These are phyloP conservation scores for Byssoonygena ceratinophila DNA, from an alignment of 2,329 filamentous ascomycete species.

Conservation along the genomic window DNA sequence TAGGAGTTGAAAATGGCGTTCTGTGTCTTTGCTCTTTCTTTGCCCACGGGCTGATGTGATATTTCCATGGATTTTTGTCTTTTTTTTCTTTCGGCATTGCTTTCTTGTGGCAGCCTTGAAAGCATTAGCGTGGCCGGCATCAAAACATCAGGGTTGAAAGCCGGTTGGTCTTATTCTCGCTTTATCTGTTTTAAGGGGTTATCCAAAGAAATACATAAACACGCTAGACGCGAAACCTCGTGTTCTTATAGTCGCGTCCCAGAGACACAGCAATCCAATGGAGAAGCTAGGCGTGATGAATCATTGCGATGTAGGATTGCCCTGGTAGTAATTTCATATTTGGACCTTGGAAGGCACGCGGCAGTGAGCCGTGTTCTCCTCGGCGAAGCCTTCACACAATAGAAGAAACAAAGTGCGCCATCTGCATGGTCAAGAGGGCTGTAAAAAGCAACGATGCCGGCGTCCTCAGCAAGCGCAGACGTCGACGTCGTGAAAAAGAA, in stretches of 20 bases:
- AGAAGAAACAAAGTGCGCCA: too few relatives aligned
- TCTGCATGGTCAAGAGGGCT: too few relatives aligned
- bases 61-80: too few relatives aligned
- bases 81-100: background rate
- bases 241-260: conserved; percentile 1
- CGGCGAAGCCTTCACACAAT: too few relatives aligned
- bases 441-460: background rate
- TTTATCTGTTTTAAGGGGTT: background rate
- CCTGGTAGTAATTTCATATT: background rate
- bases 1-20: background rate
- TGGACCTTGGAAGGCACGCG: background rate
- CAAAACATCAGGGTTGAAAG: too few relatives aligned
- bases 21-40: background rate
- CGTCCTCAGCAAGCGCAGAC: background rate
- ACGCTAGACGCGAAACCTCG: background rate
- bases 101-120: too few relatives aligned
- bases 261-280: background rate
- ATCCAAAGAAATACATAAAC: background rate
- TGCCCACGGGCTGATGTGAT: too few relatives aligned
- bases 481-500: conserved; percentile 6
- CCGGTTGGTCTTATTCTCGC: too few relatives aligned
- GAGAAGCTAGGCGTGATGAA: background rate
- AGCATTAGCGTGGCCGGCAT: too few relatives aligned
- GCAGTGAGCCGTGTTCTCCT: background rate
- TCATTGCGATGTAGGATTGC: background rate